A percentile compares a stretch with the other conserved stretches of the same genome.
Conservation (phyloP, 352 stramenopile species). For the Phytophthora aleatoria region DNA sequence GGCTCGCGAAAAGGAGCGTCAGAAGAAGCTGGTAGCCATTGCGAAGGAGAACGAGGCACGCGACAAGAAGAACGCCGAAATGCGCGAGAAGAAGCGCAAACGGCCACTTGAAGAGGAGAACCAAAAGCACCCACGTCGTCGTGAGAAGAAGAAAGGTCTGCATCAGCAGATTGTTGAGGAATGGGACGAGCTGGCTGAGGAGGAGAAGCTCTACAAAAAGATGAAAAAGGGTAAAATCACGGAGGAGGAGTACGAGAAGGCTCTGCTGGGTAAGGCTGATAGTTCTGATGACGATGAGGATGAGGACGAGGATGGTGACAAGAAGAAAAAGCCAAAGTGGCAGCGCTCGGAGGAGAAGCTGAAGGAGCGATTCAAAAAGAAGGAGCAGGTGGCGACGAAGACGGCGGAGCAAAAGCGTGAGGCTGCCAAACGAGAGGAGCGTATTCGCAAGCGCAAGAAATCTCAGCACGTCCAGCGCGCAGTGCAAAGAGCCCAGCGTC, state of each 20-base stretch:
- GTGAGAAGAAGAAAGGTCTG: constrained; percentile 96
- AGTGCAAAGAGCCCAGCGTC: constrained; percentile 55
- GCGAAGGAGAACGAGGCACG: constrained; percentile 70
- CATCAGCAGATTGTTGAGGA: constrained; percentile 98
- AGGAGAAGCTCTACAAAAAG: constrained; percentile 97
- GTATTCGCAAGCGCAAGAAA: constrained; percentile 86
- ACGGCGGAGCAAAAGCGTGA: constrained; percentile 77
- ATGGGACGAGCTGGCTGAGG: constrained; percentile 99
- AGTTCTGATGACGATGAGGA: constrained; percentile 45
- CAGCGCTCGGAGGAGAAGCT: constrained; percentile 65
- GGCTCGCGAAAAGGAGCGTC: constrained; percentile 94
- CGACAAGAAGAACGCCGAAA: constrained; percentile 59
- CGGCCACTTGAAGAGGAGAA: constrained; percentile 56
- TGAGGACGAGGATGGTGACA: constrained; percentile 33
- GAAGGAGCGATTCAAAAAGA: constrained; percentile 88
- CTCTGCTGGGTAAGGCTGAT: constrained; percentile 58
- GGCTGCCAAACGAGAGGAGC: constrained; percentile 77
- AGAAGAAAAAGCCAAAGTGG: constrained; percentile 68
- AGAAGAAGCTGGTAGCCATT: constrained; percentile 93
- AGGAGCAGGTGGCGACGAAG: constrained; percentile 74
- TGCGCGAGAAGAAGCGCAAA: constrained; percentile 65
- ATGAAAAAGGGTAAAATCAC: constrained; percentile 98
- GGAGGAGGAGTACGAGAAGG: constrained; percentile 92
- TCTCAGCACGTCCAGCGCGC: constrained; percentile 67
- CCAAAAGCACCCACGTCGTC: constrained; percentile 75